Evolutionary conservation across 2,329 filamentous ascomycete genomes (phyloP), one percentile per base, ranked within the genome.

Genomic region (Periconia sp.): DNA sequence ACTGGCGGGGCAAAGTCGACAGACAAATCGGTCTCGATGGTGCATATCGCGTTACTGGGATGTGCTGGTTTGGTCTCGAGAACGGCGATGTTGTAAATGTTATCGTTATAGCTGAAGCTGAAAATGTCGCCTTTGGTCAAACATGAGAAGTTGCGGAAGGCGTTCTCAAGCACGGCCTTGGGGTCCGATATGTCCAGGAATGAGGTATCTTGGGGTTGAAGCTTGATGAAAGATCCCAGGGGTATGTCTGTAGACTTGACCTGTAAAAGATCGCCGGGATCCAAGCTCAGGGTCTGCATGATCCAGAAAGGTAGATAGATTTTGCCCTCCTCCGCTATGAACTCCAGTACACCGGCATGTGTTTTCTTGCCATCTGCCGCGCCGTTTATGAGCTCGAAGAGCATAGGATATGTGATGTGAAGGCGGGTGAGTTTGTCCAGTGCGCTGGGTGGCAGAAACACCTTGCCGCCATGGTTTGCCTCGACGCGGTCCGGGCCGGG

Each of bases 141-240:
- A 47, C 93, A 93, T 15, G 92, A 91, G 76, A 97, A 99, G 75
- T 95, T 95, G 42, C 93, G 88, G 76, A 99, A 97, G 0, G 92
- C 93, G 65, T 94, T 94, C 76, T 99, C 94, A 30, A 99, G 85
- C 13, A 99, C 94, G 41, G 94, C 94, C 77, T 96, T 97, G 19
- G 94, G 94, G 67, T 99, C 94, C 65, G 89, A 93, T 71, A 99
- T 97, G 44, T 97, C 93, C 59, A 99, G 88, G 76, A 99, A 99
- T 64, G 88, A 89, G 49, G 90, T 86, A 19, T 91, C 92, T 76
- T 99, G 94, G 0, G 94, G 91, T 77, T 99, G 93, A 9, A 99
- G 85, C 77, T 99, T 99, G 79, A 99, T 95, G 74, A 96, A 88
- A 59, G 87, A 88, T 33, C 94, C 94, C 0, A 93, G 86, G 47